Percentiles rank a stretch among this genome's conserved stretches.
phyloP scores from a whole-genome alignment of 306 rosid species.

The Vicia sativa region DNA sequence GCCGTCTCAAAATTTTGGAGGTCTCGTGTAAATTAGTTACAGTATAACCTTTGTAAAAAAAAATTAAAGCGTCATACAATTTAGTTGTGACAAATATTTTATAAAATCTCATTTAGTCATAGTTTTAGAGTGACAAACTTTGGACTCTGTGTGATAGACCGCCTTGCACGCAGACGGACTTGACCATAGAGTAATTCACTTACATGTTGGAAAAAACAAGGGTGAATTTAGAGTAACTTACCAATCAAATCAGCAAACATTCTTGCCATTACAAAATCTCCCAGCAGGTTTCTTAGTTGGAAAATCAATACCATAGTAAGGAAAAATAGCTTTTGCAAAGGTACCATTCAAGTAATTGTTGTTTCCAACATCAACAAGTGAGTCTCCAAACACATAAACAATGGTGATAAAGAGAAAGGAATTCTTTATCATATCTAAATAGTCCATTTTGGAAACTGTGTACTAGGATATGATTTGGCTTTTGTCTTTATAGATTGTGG shows the following conservation, averaged over 20 bases:
- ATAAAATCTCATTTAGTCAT: no score
- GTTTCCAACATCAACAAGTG: conserved; percentile 84
- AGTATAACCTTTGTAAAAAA: no score
- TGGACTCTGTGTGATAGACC: no score
- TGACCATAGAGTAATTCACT: no score
- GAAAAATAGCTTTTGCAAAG: conserved; percentile 56
- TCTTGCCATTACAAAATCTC: conserved; percentile 76
- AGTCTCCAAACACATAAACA: conserved; percentile 78
- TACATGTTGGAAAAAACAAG: neutral
- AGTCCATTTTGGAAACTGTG: conserved; percentile 11
- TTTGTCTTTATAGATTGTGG: conserved; percentile 1
- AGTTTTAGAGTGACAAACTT: no score
- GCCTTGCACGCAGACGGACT: no score
- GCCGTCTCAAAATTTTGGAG: no score
- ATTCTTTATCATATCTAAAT: neutral
- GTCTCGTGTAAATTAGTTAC: no score
- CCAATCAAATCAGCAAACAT: conserved; percentile 77
- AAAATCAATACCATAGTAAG: conserved; percentile 69
- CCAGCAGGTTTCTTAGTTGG: conserved; percentile 62
- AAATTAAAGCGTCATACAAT: no score
- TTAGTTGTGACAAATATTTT: no score
- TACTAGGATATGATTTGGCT: neutral
- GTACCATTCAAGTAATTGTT: conserved; percentile 61
- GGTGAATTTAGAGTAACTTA: conserved; percentile 26
- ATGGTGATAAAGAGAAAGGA: conserved; percentile 29